phyloP scores from a whole-genome alignment of 1,284 basidiomycete genomes.

The Mrakiaceae sp. region DNA sequence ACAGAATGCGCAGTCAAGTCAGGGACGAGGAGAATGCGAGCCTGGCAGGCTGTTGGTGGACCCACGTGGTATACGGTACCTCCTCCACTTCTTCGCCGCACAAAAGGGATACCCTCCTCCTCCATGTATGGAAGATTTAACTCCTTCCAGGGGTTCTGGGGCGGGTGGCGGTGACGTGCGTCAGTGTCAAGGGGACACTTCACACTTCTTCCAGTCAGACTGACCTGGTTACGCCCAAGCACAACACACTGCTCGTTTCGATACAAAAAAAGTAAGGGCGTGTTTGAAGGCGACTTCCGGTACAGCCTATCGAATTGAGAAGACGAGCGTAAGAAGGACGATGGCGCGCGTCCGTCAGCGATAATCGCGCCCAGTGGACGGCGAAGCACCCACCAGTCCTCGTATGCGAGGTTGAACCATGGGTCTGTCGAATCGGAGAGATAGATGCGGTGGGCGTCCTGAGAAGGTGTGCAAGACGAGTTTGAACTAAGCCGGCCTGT shows the following conservation, averaged over 20 bases:
- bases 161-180: background rate
- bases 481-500: too few relatives aligned
- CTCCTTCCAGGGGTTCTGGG: conserved; percentile 93
- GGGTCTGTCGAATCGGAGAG: conserved; percentile 73
- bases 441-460: conserved; percentile 41
- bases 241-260: conserved; percentile 83
- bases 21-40: background rate
- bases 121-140: conserved; percentile 56
- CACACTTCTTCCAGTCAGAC: background rate
- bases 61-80: conserved; percentile 93
- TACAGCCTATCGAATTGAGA: conserved; percentile 54
- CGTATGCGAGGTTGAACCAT: conserved; percentile 85
- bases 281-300: conserved; percentile 51
- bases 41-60: conserved; percentile 17
- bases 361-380: conserved; percentile 17
- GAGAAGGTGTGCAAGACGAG: background rate
- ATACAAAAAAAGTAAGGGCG: conserved; percentile 76
- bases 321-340: background rate
- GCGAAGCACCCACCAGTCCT: conserved; percentile 63
- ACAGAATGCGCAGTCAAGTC: conserved; percentile 3
- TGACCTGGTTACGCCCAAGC: conserved; percentile 74
- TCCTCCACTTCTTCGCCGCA: conserved; percentile 85
- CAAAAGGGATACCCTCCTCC: conserved; percentile 54
- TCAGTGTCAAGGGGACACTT: background rate
- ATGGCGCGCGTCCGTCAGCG: background rate